Percentiles rank a stretch among this genome's conserved stretches.
Evolutionary conservation across 306 rosid genomes (phyloP).

Genomic region (Acacia melanoxylon): DNA sequence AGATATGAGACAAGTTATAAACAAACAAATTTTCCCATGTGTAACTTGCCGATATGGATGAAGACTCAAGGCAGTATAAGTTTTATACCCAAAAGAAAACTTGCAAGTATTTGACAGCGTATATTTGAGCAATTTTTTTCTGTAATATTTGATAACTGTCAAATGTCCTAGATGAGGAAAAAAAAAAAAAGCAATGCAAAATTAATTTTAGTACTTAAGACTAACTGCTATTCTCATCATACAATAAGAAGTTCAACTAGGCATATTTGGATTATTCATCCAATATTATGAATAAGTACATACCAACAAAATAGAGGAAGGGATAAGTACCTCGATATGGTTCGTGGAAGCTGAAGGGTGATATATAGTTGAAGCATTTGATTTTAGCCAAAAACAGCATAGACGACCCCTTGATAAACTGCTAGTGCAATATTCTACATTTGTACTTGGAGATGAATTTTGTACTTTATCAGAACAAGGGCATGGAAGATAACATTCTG

Average conservation of each 20-base stretch:
- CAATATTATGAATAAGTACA: not conserved
- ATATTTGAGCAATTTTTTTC: too few relatives aligned
- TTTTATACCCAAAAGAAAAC: too few relatives aligned
- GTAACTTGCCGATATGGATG: too few relatives aligned
- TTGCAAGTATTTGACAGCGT: too few relatives aligned
- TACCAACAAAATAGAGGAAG: not conserved
- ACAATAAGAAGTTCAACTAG: not conserved
- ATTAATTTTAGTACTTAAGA: not conserved
- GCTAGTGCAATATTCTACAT: not conserved
- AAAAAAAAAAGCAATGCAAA: too few relatives aligned
- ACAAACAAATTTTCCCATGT: too few relatives aligned
- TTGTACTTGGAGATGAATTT: not conserved
- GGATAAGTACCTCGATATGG: not conserved
- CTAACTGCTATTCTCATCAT: not conserved
- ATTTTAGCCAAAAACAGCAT: too few relatives aligned
- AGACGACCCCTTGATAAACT: not conserved
- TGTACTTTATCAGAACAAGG: not conserved
- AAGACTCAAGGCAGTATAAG: too few relatives aligned
- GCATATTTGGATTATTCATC: not conserved
- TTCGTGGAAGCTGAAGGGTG: not conserved
- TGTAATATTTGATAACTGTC: too few relatives aligned
- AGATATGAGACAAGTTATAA: too few relatives aligned
- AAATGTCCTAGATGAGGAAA: too few relatives aligned
- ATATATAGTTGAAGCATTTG: too few relatives aligned
- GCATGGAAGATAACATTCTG: not conserved